Base-by-base conservation (phyloP, 2,329 filamentous ascomycete genomes). In the Fusarium succisae region DNA sequence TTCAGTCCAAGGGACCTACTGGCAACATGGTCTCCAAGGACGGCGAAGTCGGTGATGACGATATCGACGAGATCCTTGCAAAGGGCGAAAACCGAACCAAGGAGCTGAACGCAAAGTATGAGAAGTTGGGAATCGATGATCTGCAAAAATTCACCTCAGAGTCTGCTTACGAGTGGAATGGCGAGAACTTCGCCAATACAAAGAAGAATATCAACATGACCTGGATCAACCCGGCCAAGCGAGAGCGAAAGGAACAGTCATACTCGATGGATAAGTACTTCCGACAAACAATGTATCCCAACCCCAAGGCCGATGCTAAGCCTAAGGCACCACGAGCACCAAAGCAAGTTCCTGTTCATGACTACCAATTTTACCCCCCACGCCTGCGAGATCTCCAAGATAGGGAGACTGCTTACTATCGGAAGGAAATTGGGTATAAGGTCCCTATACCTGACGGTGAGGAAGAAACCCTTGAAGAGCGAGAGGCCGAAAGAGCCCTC, bases 261-360 rank as follows among this genome's bases (percentile, higher is more conserved):
- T 99, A 99, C 82, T 98, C 96, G 1, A 98, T 99, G 86, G 97
- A 99, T 82, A 97, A 98, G 83, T 99, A 99, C 85, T 99, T 98
- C 84, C 93, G 96, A 75, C 92, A 97, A 78, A 94, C 95, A 15
- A 89, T 99, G 79, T 93, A 93, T 77, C 88, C 88, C 17, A 88
- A 90, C 41, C 96, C 94, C 91, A 94, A 82, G 91, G 92, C 94
- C 44, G 95, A 98, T 71, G 89, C 93, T 32, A 98, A 98, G 82
- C 95, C 96, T 14, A 98, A 98, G 84, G 94, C 96, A 26, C 97
- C 96, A n/a, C 91, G 95, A 63, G 94, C 96, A 15, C 96, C 96
- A 2, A 98, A 97, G 84, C 96, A 99, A 81, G 91, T 97, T 59
- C 87, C 91, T 8, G 93, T 98, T 45, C 95, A 98, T 79, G 96